phyloP scores from a whole-genome alignment of 2,329 filamentous ascomycete genomes.

The Fusarium ambrosium region DNA sequence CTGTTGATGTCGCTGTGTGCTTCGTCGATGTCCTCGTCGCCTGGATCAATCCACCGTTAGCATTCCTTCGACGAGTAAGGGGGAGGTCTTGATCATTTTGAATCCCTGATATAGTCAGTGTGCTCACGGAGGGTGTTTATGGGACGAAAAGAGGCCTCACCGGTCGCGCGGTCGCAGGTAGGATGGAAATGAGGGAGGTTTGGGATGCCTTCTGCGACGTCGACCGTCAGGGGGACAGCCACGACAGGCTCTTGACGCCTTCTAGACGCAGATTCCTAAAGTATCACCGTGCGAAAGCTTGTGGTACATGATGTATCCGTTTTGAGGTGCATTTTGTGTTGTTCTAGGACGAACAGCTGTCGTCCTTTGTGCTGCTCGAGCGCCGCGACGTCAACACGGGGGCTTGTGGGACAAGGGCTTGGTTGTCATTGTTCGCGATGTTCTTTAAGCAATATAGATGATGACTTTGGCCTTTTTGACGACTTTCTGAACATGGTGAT shows the following conservation, averaged over 20 bases:
- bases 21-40: not conserved
- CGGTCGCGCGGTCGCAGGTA: not conserved
- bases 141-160: not conserved
- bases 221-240: not conserved
- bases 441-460: not conserved
- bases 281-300: not conserved
- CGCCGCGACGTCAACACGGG: not conserved
- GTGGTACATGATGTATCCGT: no score
- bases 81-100: not conserved
- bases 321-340: not conserved
- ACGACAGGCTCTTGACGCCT: not conserved
- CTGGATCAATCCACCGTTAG: not conserved
- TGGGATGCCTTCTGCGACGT: not conserved
- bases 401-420: not conserved
- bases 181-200: not conserved
- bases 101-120: no score
- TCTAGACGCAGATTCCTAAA: no score
- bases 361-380: not conserved
- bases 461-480: not conserved
- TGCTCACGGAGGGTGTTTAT: accelerated
- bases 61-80: not conserved
- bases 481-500: not conserved
- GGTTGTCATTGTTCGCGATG: not conserved
- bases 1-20: not conserved
- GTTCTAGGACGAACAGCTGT: not conserved